Evolutionary conservation across 345 rosid genomes (phyloP), one percentile per base, ranked within the genome.

Genomic region (Populus euphratica): DNA sequence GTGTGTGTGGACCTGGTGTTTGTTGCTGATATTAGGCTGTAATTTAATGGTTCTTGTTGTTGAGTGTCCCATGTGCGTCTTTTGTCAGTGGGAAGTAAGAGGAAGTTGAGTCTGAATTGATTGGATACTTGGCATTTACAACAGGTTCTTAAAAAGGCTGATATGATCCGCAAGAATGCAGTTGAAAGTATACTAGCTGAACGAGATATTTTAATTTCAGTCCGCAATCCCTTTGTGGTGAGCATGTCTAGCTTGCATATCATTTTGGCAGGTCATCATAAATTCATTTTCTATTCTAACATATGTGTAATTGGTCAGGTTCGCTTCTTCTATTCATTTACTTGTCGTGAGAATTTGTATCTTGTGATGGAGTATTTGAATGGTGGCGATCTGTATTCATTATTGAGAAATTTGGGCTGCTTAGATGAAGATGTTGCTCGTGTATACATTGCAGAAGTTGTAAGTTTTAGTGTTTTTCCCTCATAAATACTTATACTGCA

Each of bases 221-320:
- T 96, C 71, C 97, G 97, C 81, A 96, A 96, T 84, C 99, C 99
- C 76, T 96, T 96, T 91, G 99, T 96, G 99, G 99, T 96, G 86
- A 94, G 99, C 81, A 81, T 83, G 84, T 86, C 85, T 85, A 79
- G 69, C 87, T 85, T 80, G 74, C 47, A 67, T 76, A 80, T 78
- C 33, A 73, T 70, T 69, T 85, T 73, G 72, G 62, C 54, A 70
- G 82, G 69, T 62, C 39, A 66, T 73, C 76, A 74, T 77, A 62
- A 69, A 54, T 56, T 73, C 20, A 71, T 81, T 11, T 79, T 76
- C 74, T 64, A 35, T 66, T 82, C 47, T 86, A 78, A 85, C 80
- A 69, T 77, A 73, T 81, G 72, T 83, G 75, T 61, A 78, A 75
- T 81, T 80, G 81, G 25, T 73, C 91, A 96, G 99, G 99, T 96